Evolutionary conservation across 2,329 filamentous ascomycete species (phyloP).

Genomic region (Pseudogymnoascus sp.): DNA sequence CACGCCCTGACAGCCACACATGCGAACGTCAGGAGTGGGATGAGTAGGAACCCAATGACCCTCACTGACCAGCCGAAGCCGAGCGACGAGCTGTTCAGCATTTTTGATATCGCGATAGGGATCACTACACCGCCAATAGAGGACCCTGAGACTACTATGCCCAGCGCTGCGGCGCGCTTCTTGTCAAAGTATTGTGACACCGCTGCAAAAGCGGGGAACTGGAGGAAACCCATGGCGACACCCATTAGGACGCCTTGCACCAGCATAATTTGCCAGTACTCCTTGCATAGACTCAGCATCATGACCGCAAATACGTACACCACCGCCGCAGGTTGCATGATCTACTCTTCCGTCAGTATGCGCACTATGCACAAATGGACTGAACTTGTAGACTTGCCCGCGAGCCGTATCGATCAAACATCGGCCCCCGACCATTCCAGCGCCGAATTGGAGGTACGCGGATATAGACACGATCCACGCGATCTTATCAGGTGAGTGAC

Average conservation of each 20-base stretch:
- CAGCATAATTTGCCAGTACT: conserved; percentile 44
- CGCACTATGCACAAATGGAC: conserved; percentile 23
- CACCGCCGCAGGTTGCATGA: conserved; percentile 30
- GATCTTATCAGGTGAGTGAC: conserved; percentile 43
- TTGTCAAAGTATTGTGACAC: conserved; percentile 38
- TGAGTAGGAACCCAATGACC: conserved; percentile 43
- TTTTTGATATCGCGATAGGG: conserved; percentile 47
- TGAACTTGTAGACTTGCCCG: conserved; percentile 28
- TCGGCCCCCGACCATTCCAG: conserved; percentile 51
- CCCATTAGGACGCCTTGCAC: conserved; percentile 37
- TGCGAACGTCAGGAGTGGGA: conserved; percentile 23
- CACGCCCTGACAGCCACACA: conserved; percentile 41
- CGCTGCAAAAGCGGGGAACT: conserved; percentile 33
- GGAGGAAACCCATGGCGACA: conserved; percentile 32
- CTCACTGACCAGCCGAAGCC: conserved; percentile 49
- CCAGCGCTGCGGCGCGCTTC: conserved; percentile 36
- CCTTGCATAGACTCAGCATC: conserved; percentile 47
- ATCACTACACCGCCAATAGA: conserved; percentile 46
- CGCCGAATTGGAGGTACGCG: conserved; percentile 38
- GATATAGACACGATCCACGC: conserved; percentile 51
- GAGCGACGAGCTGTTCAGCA: conserved; percentile 37
- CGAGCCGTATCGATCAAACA: conserved; percentile 55
- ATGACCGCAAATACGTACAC: conserved; percentile 51
- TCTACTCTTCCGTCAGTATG: conserved; percentile 20
- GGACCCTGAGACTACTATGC: conserved; percentile 33